Percentiles rank a stretch among this genome's conserved stretches.
phyloP scores from a whole-genome alignment of 805 yeast genomes.

The Grigorovia yakushimaensis region DNA sequence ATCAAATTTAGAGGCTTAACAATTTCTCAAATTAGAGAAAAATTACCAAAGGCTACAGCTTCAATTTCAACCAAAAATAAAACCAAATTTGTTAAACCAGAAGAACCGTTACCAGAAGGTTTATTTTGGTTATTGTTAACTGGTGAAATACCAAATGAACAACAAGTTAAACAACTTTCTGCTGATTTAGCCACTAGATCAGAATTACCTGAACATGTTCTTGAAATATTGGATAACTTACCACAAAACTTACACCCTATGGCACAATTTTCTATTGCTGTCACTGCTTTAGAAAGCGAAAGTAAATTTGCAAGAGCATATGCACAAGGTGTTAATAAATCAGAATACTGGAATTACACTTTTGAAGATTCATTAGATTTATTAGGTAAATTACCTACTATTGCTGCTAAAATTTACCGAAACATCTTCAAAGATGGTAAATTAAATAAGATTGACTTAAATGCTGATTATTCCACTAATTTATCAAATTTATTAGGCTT shows the following conservation, averaged over 20 bases:
- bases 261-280: slow-evolving; percentile 83
- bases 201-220: slow-evolving; percentile 68
- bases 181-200: slow-evolving; percentile 74
- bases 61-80: neutral
- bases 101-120: slow-evolving; percentile 70
- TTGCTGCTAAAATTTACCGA: slow-evolving; percentile 77
- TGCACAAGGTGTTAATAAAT: slow-evolving; percentile 73
- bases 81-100: slow-evolving; percentile 15
- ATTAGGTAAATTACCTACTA: slow-evolving; percentile 71
- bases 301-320: slow-evolving; percentile 79
- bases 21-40: slow-evolving; percentile 66
- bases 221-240: slow-evolving; percentile 58
- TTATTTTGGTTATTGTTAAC: slow-evolving; percentile 74
- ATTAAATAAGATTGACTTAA: slow-evolving; percentile 39
- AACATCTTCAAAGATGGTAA: slow-evolving; percentile 79
- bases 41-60: slow-evolving; percentile 70
- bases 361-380: slow-evolving; percentile 74
- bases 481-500: slow-evolving; percentile 49
- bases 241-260: slow-evolving; percentile 77
- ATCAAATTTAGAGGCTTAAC: slow-evolving; percentile 79
- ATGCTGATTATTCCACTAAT: slow-evolving; percentile 58
- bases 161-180: slow-evolving; percentile 61
- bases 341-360: slow-evolving; percentile 76
- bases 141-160: slow-evolving; percentile 70
- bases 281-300: slow-evolving; percentile 72